Evolutionary conservation across 306 rosid genomes (phyloP).

Genomic region (Quercus aquifolioides): DNA sequence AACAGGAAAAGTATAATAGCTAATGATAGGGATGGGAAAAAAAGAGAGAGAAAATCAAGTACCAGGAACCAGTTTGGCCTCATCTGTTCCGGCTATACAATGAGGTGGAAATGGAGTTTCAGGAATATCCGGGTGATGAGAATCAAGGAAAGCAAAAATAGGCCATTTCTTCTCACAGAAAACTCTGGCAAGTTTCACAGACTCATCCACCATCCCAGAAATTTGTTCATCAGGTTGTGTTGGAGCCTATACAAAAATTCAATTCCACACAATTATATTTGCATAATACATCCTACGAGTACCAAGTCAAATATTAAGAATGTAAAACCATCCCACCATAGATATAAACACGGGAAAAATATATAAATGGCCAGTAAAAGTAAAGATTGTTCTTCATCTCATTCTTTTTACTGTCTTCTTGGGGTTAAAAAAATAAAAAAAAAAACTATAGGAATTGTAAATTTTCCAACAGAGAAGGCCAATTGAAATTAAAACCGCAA

Average conservation of each 20-base stretch:
- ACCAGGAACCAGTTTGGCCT: conserved; percentile 80
- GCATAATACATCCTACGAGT: not conserved
- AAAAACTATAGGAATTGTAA: too few species aligned
- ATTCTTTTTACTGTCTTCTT: not conserved
- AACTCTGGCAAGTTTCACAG: conserved; percentile 47
- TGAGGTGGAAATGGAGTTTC: conserved; percentile 92
- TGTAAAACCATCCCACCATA: not conserved
- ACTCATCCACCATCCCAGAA: conserved; percentile 66
- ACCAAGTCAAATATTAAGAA: not conserved
- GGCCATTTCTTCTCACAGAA: conserved; percentile 83
- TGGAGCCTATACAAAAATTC: conserved; percentile 64
- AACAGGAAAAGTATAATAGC: not conserved
- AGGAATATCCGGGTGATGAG: conserved; percentile 72
- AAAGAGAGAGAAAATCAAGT: not conserved
- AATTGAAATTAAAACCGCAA: not conserved
- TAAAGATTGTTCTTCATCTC: not conserved
- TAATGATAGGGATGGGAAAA: not conserved
- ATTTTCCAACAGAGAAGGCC: not conserved
- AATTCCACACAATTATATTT: not conserved
- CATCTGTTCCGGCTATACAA: conserved; percentile 75
- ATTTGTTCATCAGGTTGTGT: conserved; percentile 48
- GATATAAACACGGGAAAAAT: not conserved
- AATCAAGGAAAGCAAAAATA: conserved; percentile 68
- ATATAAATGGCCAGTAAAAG: not conserved
- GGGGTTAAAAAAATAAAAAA: not conserved